Percentiles rank a stretch among this genome's conserved stretches.
phyloP scores from a whole-genome alignment of 805 yeast genomes.

The Candida suzukii region DNA sequence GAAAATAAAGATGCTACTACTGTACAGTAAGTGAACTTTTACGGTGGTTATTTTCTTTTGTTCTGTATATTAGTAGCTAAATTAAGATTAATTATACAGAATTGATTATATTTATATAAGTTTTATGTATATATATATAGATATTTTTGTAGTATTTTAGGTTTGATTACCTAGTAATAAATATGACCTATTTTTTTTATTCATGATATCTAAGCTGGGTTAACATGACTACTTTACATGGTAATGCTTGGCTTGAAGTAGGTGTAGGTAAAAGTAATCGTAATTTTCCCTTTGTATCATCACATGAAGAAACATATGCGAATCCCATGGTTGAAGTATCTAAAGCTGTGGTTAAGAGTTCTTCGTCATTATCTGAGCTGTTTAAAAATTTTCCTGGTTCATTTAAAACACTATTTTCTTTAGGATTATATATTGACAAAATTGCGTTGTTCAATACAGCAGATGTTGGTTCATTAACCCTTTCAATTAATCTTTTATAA shows the following conservation, averaged over 20 bases:
- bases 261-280: constrained; percentile 83
- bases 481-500: constrained; percentile 15
- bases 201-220: constrained; percentile 83
- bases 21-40: too few species aligned
- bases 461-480: constrained; percentile 35
- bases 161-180: background rate
- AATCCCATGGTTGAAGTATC: constrained; percentile 69
- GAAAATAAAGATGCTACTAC: background rate
- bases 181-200: too few species aligned
- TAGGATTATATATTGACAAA: constrained; percentile 47
- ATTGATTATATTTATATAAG: too few species aligned
- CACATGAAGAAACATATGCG: constrained; percentile 51
- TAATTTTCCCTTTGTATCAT: constrained; percentile 63
- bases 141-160: background rate
- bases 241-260: constrained; percentile 65
- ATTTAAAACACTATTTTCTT: constrained; percentile 10
- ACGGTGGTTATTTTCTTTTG: too few species aligned
- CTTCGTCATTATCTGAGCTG: constrained; percentile 31
- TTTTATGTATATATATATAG: background rate
- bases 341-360: constrained; percentile 34
- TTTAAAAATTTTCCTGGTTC: constrained; percentile 21
- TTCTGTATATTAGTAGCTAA: too few species aligned
- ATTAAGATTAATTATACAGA: too few species aligned
- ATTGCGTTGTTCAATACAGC: constrained; percentile 68
- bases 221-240: constrained; percentile 63